phyloP scores from a whole-genome alignment of 148 eudicot genomes.

The Diospyros lotus region DNA sequence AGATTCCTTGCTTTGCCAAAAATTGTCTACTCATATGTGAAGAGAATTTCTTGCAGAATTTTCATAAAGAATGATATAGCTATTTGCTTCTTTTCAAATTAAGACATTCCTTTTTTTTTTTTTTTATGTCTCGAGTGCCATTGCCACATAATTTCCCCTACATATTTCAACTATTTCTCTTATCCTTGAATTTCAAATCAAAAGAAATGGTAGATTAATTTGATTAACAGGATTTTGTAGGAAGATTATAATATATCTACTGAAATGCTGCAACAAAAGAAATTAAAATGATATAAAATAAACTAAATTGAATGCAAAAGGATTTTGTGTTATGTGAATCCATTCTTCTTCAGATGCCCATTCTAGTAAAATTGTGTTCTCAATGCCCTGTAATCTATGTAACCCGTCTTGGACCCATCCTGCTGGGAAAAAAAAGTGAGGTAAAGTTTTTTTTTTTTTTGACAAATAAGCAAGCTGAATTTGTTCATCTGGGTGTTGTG shows the following conservation, averaged over 20 bases:
- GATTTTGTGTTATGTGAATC: not conserved
- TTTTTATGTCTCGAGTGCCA: not conserved
- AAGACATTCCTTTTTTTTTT: not conserved
- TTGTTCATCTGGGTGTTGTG: no score
- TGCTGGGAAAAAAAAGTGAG: not conserved
- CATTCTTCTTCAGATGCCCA: not conserved
- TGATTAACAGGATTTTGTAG: not conserved
- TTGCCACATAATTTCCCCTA: not conserved
- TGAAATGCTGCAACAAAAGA: not conserved
- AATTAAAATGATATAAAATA: not conserved
- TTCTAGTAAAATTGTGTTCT: not conserved
- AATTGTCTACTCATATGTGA: no score
- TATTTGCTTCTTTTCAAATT: no score
- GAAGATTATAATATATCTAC: not conserved
- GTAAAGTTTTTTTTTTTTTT: not conserved
- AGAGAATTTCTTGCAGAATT: no score
- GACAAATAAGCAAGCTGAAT: no score
- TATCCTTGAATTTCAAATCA: not conserved
- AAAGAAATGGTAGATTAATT: not conserved
- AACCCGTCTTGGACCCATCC: not conserved
- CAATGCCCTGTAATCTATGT: not conserved
- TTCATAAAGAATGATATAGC: no score
- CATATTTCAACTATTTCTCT: not conserved
- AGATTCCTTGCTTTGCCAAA: no score
- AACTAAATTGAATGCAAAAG: not conserved